Evolutionary conservation across 768 basidiomycete species (phyloP), one percentile per base, ranked within the genome.

Genomic region (Pleurotus ostreatus): DNA sequence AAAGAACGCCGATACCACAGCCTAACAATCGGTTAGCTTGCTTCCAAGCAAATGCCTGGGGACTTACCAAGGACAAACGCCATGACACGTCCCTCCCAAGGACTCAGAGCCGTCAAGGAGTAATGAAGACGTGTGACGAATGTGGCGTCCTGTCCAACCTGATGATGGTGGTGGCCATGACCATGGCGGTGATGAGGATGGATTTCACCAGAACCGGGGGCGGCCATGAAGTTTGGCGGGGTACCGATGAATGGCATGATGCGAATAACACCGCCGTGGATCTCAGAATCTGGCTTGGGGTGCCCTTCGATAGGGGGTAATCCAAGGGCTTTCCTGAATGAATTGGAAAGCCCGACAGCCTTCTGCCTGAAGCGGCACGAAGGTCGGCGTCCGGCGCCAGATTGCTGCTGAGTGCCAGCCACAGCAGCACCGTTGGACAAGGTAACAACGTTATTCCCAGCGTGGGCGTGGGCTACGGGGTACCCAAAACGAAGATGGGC

Each of bases 31-130:
- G 20, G 26, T 58, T 49, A 39, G 55, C 18, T n/a, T 46, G 13
- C 20, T 7, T 45, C 41, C 16, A 4, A 8, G 46, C 34, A 43
- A 45, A 48, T 40, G n/a, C 53, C 25, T 44, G 63, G 68, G 51
- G 52, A 76, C 82, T 62, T 49, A 83, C 90, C 91, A 15, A 93
- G 78, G 56, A 93, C 90, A 58, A 93, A 93, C 3, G 92, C 85
- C 13, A 93, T 85, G 8, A 84, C 83, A 49, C 89, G 78, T 49
- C 89, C 89, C 70, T 93, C 91, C 89, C 91, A 92, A 16, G 83
- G 83, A 11, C 89, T 88, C 13, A 93, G 81, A 6, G 80, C 68
- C 74, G 82, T 82, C 55, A 92, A 70, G 2, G 89, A 86, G 55
- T 70, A 71, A 63, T 85, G 81, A 59, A 92, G 71, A 46, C 91